Percentiles rank a stretch among this genome's conserved stretches.
Evolutionary conservation across 345 rosid genomes (phyloP).

Genomic region (Eucalyptus grandis): DNA sequence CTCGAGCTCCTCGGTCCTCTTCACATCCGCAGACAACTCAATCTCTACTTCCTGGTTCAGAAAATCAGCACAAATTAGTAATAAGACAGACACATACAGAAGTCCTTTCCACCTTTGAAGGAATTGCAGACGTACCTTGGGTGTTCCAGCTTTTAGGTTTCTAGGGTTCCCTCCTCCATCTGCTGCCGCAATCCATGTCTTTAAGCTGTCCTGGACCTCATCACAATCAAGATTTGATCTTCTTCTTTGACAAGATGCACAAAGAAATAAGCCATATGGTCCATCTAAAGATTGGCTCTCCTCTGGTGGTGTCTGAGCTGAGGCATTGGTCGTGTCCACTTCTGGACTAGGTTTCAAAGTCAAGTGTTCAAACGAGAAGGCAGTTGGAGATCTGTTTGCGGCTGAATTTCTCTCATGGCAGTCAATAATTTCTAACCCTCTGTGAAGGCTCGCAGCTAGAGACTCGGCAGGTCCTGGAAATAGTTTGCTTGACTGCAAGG

Average conservation of each 20-base stretch:
- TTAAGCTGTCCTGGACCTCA: constrained; percentile 42
- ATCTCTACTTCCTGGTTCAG: constrained; percentile 28
- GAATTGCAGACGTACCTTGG: background rate
- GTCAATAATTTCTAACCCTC: constrained; percentile 86
- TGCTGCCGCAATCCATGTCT: constrained; percentile 28
- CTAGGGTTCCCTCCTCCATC: constrained; percentile 1
- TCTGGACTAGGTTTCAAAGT: constrained; percentile 50
- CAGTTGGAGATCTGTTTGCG: constrained; percentile 49
- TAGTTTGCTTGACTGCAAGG: constrained; percentile 67
- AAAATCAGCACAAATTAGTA: background rate
- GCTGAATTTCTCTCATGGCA: constrained; percentile 42
- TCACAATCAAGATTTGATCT: constrained; percentile 7
- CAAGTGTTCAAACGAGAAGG: constrained; percentile 75
- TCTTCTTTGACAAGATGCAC: constrained; percentile 61
- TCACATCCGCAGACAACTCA: constrained; percentile 11
- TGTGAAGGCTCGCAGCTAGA: constrained; percentile 87
- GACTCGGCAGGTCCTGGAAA: constrained; percentile 62
- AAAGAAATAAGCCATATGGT: constrained; percentile 23
- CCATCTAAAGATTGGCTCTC: constrained; percentile 15
- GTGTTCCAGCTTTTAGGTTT: background rate
- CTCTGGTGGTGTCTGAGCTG: constrained; percentile 26
- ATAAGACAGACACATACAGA: background rate
- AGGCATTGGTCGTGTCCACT: constrained; percentile 30
- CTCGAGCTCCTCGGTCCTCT: constrained; percentile 60
- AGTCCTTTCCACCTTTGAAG: background rate